A percentile compares a stretch with the other conserved stretches of the same genome.
These are phyloP conservation scores for Amanita fuliginea DNA, from an alignment of 768 basidiomycete genomes.

Conservation along the genomic window DNA sequence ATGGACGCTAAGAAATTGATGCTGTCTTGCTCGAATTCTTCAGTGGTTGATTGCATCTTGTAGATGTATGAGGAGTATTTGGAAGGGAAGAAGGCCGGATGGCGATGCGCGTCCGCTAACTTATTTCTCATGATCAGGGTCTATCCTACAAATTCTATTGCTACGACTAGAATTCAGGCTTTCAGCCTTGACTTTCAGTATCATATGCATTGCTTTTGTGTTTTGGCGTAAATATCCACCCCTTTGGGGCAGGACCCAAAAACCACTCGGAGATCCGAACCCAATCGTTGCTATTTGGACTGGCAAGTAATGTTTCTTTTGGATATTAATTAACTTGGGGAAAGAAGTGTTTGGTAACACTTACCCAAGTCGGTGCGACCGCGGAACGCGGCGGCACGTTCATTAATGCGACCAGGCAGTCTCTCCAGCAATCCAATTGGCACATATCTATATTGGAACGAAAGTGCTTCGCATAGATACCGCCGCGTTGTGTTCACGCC, in stretches of 20 bases:
- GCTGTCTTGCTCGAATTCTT: constrained; percentile 20
- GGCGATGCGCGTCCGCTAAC: no score
- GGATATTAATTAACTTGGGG: background rate
- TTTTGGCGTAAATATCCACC: constrained; percentile 83
- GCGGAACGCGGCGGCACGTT: constrained; percentile 78
- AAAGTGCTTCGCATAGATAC: constrained; percentile 91
- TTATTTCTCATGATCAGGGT: no score
- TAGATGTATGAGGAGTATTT: no score
- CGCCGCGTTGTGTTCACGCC: constrained; percentile 88
- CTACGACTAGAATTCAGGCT: no score
- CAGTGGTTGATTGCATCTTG: constrained; percentile 16
- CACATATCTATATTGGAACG: constrained; percentile 93
- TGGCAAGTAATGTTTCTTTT: constrained; percentile 75
- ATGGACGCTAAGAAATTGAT: constrained; percentile 22
- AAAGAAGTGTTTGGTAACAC: constrained; percentile 14
- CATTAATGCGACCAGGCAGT: constrained; percentile 77
- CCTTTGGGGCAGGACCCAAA: constrained; percentile 74
- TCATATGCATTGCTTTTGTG: constrained; percentile 85
- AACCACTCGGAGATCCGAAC: constrained; percentile 94
- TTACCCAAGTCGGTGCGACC: constrained; percentile 83
- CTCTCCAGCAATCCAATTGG: constrained; percentile 87
- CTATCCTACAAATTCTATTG: no score
- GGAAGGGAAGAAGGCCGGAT: background rate
- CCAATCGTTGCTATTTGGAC: constrained; percentile 76
- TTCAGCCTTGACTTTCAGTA: constrained; percentile 28